Base-by-base conservation (phyloP, 345 rosid species). In the Aegle marmelos region DNA sequence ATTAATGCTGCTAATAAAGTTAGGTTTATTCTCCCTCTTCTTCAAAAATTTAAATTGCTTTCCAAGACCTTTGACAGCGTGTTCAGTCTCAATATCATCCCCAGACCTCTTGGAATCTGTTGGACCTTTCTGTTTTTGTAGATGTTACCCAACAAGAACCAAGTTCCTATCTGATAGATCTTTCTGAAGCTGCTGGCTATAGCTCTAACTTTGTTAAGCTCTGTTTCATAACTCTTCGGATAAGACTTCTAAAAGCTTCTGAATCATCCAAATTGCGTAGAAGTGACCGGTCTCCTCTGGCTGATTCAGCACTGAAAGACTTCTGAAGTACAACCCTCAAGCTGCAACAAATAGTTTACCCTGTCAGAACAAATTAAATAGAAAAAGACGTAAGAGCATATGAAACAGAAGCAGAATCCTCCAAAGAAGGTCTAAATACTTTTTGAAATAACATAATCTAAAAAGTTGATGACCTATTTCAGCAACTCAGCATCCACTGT, bases 61-160 rank as follows among this genome's bases (percentile, higher is more conserved):
- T 69, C 95, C 95, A 76, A 91, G 95, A 78, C 95, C 93, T 81
- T 86, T 87, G 68, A 91, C 86, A 50, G 87, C 75, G 37, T 77
- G 70, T 75, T 80, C 88, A 81, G 75, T 77, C 72, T 76, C 79
- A 70, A 48, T 65, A 76, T 54, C 72, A 63, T 63, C 57, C 39
- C 48, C 80, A 14, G 80, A 74, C 63, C 74, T 71, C 85, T 65
- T 83, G 64, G 69, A 30, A 50, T 83, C 90, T n/a, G 76, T 79
- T 68, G 83, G 34, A 76, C 75, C 79, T 79, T 88, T 91, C 81
- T 81, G 81, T 86, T 88, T 91, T 74, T 88, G 89, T 79, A 91
- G 81, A 88, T 91, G 86, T 67, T 91, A 89, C 59, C 95, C 93
- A 91, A 78, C 89, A 89, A 37, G 90, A 86, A 72, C 93, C 90